These are phyloP conservation scores for Xylaria sp. DNA, from an alignment of 2,329 filamentous ascomycete genomes.

Conservation along the genomic window DNA sequence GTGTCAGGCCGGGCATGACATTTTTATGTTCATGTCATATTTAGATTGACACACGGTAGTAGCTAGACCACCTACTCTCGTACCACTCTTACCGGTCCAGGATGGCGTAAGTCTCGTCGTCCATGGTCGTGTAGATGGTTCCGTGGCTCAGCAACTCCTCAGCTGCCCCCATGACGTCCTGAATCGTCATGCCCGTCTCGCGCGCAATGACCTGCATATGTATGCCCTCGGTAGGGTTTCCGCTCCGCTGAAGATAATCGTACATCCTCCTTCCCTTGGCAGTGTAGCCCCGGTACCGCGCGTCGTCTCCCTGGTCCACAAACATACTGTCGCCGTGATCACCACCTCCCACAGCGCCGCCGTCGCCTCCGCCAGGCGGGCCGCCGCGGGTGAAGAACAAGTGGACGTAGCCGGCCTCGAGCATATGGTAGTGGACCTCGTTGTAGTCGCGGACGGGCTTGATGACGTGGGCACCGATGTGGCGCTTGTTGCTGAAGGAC, in stretches of 20 bases:
- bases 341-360: conserved; percentile 46
- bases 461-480: conserved; percentile 83
- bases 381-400: conserved; percentile 80
- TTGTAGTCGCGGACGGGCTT: conserved; percentile 85
- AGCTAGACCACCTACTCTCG: not conserved
- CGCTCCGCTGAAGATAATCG: conserved; percentile 71
- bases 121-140: conserved; percentile 87
- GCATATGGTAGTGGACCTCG: conserved; percentile 90
- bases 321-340: conserved; percentile 64
- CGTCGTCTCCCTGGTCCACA: conserved; percentile 57
- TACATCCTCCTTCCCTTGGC: conserved; percentile 75
- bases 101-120: conserved; percentile 91
- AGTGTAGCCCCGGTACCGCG: conserved; percentile 61
- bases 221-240: conserved; percentile 82
- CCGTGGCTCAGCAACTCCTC: conserved; percentile 81
- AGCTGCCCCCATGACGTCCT: conserved; percentile 78
- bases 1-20: not conserved
- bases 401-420: conserved; percentile 91
- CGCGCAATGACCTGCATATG: conserved; percentile 81
- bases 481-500: conserved; percentile 83
- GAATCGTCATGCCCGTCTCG: conserved; percentile 70
- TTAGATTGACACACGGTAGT: not conserved
- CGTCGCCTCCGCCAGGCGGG: conserved; percentile 48
- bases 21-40: not conserved
- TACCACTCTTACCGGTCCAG: conserved; percentile 65